Evolutionary conservation across 768 basidiomycete species (phyloP), one percentile per base, ranked within the genome.

Genomic region (Kwoniella sp.): DNA sequence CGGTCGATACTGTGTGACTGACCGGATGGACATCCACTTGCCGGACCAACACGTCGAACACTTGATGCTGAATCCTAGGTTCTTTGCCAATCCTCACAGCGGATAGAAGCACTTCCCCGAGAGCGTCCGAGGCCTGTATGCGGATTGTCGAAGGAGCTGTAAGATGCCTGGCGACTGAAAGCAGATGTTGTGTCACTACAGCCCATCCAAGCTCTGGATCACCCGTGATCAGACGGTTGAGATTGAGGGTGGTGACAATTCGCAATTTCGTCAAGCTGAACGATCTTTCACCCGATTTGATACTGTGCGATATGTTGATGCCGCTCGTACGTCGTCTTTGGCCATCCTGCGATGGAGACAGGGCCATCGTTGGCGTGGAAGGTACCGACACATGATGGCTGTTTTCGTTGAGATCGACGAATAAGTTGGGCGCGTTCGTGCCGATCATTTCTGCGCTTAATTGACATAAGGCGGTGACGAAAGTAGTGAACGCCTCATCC

Each of bases 371-470:
- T 17, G 62, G 60, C 4, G 73, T 66, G 0, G 63, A 56, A 0
- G 66, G 67, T 2, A 69, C 60, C 2, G 72, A 58, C 52, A 17
- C 45, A 59, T 53, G n/a, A 26, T 23, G 57, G 41, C 26, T 59
- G 20, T 45, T 8, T 9, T 45, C 61, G n/a, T n/a, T 54, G 50
- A 66, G 3, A 47, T 67, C 69, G 29, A 56, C 17, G 12, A 54
- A 34, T 22, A 28, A 26, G 22, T 31, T 58, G 29, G 15, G 15
- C 0, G 53, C 50, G 56, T 92, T 89, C 87, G 96, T 89, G 38
- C 89, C 89, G 22, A 97, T 87, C 93, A 98, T 97, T 80, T 93
- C 93, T 11, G 87, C 85, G 74, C 92, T 95, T 26, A 98, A 82
- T 73, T 86, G 88, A 78, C 92, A 94, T 56, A 97, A 80, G 1